A percentile compares a stretch with the other conserved stretches of the same genome.
Evolutionary conservation across 73 alveolate species (phyloP).

Genomic region (Paraurostyla sp.): DNA sequence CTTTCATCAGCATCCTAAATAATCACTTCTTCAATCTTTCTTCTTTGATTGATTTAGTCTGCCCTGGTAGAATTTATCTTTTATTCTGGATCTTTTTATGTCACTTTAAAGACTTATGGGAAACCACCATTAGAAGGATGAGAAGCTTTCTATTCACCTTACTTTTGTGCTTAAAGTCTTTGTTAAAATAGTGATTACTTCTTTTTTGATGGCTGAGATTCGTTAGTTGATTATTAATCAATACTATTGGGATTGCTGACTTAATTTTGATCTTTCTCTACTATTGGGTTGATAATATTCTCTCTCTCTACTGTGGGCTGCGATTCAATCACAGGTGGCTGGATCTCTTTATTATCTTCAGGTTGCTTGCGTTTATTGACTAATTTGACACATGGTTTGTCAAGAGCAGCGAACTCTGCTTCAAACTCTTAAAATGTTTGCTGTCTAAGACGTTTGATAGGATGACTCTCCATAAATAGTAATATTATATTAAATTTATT

Average conservation of each 20-base stretch:
- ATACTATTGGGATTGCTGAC: background rate
- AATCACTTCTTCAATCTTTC: background rate
- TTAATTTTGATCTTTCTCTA: background rate
- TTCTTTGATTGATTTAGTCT: background rate
- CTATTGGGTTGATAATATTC: slow-evolving; percentile 6
- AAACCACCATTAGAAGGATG: background rate
- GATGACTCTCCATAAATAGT: slow-evolving; percentile 39
- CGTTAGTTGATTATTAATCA: background rate
- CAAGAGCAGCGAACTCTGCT: background rate
- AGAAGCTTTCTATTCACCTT: background rate
- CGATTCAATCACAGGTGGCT: background rate
- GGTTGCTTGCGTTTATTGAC: slow-evolving; percentile 20
- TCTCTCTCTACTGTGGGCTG: too few species aligned
- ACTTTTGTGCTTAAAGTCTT: slow-evolving; percentile 7
- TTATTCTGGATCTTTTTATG: background rate
- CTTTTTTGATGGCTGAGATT: slow-evolving; percentile 10
- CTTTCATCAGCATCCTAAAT: background rate
- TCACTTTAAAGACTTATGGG: slow-evolving; percentile 44
- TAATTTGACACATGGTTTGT: slow-evolving; percentile 46
- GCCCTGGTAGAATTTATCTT: too few species aligned
- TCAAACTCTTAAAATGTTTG: slow-evolving; percentile 3
- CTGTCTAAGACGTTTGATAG: slow-evolving; percentile 36
- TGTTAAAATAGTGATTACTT: slow-evolving; percentile 35
- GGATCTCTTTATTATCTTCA: background rate
- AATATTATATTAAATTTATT: background rate